Evolutionary conservation across 768 basidiomycete genomes (phyloP).

Genomic region (Trichaptum fuscoviolaceum): DNA sequence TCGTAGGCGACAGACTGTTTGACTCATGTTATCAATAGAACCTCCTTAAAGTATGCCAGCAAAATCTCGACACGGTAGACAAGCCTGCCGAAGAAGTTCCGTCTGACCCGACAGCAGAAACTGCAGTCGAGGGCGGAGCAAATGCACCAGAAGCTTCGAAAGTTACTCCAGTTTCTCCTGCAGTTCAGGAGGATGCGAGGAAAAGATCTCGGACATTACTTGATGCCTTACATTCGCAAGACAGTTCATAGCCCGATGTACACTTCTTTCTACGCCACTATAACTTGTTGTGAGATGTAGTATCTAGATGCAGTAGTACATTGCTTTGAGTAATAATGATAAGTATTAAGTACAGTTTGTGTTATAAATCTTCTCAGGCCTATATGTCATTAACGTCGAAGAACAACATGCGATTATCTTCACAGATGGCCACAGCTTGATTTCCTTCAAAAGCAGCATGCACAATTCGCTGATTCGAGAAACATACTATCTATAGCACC

Average conservation of each 20-base stretch:
- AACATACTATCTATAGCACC: not conserved
- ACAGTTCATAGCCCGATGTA: not conserved
- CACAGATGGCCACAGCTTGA: not conserved
- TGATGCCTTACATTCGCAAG: not conserved
- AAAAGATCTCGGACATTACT: not conserved
- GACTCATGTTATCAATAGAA: constrained; percentile 19
- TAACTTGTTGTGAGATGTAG: too few species aligned
- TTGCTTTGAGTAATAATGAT: too few species aligned
- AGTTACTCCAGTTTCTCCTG: not conserved
- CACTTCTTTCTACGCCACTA: too few species aligned
- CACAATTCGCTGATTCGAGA: not conserved
- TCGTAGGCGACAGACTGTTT: not conserved
- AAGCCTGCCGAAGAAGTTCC: not conserved
- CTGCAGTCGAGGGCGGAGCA: not conserved
- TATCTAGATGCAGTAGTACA: too few species aligned
- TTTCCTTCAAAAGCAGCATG: not conserved
- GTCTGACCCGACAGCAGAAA: not conserved
- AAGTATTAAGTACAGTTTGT: too few species aligned
- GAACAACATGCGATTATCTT: not conserved
- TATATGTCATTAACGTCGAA: not conserved
- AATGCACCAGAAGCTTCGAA: not conserved
- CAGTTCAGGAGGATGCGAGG: not conserved
- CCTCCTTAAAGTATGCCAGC: constrained; percentile 20
- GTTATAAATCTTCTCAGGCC: not conserved
- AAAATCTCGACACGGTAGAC: not conserved